Evolutionary conservation across 176 grass and related monocot genomes (phyloP).

Genomic region (Zoysia japonica): DNA sequence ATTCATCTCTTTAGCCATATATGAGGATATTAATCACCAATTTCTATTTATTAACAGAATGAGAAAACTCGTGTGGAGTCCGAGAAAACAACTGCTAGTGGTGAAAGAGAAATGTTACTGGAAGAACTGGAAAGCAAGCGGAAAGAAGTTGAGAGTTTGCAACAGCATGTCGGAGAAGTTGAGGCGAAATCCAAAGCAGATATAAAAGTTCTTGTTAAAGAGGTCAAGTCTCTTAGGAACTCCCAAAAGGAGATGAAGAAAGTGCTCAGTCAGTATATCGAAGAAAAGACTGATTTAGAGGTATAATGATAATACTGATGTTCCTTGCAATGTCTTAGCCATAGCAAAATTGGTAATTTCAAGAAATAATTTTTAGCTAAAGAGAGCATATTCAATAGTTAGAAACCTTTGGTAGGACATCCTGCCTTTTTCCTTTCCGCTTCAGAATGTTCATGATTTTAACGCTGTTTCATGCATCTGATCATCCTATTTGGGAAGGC

Average conservation of each 20-base stretch:
- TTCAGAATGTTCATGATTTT: constrained; percentile 4
- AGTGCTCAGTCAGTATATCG: constrained; percentile 62
- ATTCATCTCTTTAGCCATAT: constrained; percentile 29
- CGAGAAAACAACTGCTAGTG: constrained; percentile 57
- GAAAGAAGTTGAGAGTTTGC: constrained; percentile 72
- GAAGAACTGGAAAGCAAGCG: constrained; percentile 68
- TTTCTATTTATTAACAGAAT: constrained; percentile 49
- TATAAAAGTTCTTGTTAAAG: constrained; percentile 92
- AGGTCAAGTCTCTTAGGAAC: constrained; percentile 89
- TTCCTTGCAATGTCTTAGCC: constrained; percentile 13
- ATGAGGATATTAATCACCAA: constrained; percentile 22
- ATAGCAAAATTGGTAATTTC: background rate
- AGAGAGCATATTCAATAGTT: constrained; percentile 26
- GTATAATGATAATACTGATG: constrained; percentile 40
- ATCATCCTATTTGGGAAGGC: background rate
- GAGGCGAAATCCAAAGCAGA: constrained; percentile 92
- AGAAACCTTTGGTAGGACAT: background rate
- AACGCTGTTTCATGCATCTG: background rate
- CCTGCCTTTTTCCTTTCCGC: background rate
- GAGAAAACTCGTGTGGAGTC: constrained; percentile 72
- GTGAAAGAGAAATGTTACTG: constrained; percentile 68
- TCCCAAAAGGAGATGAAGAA: constrained; percentile 86
- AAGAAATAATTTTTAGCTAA: constrained; percentile 18
- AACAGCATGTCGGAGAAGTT: constrained; percentile 65
- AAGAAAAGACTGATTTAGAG: constrained; percentile 91